Evolutionary conservation across 179 eudicot species (phyloP).

Genomic region (Amaranthus tricolor): DNA sequence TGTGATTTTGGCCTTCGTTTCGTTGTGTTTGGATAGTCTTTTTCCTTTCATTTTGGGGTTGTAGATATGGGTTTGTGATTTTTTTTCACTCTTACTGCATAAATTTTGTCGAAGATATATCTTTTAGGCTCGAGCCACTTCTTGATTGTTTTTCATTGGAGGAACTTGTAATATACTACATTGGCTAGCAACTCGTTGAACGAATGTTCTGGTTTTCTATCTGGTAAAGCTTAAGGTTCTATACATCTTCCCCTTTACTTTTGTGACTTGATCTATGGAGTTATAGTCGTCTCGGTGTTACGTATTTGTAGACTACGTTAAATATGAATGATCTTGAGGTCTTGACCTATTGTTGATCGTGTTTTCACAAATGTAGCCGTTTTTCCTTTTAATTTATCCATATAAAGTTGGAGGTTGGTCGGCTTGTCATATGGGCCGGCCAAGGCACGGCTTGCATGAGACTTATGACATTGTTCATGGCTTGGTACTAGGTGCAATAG

Average conservation of each 20-base stretch:
- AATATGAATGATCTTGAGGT: no score
- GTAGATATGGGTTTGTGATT: slow-evolving; percentile 5
- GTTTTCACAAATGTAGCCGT: no score
- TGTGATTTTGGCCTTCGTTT: slow-evolving; percentile 9
- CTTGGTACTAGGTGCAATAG: no score
- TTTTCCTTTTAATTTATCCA: no score
- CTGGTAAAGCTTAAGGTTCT: background rate
- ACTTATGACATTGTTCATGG: no score
- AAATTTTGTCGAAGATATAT: slow-evolving; percentile 3
- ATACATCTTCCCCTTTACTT: background rate
- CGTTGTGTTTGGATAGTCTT: background rate
- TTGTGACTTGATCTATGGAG: no score
- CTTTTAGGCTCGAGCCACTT: background rate
- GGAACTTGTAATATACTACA: slow-evolving; percentile 15
- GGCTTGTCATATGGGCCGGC: no score
- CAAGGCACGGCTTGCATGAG: no score
- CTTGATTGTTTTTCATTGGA: background rate
- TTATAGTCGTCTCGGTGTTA: no score
- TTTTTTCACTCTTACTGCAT: slow-evolving; percentile 8
- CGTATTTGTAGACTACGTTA: no score
- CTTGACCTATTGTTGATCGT: no score
- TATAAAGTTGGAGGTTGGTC: no score
- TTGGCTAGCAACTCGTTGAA: slow-evolving; percentile 6
- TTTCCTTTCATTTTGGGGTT: slow-evolving; percentile 8
- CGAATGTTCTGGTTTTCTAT: background rate